Base-by-base conservation (phyloP, 2,329 filamentous ascomycete species). In the Aspergillus tamarii region DNA sequence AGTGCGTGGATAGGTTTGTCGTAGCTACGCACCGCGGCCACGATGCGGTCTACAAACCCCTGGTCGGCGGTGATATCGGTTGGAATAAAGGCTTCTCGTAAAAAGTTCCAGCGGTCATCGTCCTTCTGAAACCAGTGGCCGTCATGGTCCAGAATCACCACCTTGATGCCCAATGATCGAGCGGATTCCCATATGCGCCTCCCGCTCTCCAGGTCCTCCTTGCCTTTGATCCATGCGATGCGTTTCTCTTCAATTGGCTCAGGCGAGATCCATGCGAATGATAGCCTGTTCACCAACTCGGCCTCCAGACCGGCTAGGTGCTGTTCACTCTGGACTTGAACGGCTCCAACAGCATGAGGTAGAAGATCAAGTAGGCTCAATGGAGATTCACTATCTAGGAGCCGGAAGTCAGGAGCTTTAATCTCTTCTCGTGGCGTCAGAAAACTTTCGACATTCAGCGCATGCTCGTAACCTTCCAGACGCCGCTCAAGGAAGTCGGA, bases 401-500 rank as follows among this genome's bases (percentile, higher is more conserved):
- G 19, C 34, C 55, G 30, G 52, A 54, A 54, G 36, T n/a, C 39
- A 46, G 39, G 55, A 57, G 55, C 55, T 57, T 39, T 57, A n/a
- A 57, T 28, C 1, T 39, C 55, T 34, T 26, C 32, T 57, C 55
- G 26, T 12, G 55, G 55, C 12, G 12, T 39, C 55, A 57, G 26
- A 46, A 57, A 57, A n/a, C 55, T 28, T 57, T 41, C 39, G 26
- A 57, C 16, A 26, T 26, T 41, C 32, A 41, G n/a, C n/a, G 36
- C 55, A 45, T 46, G 26, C 55, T 46, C 36, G 12, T 41, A 39
- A 3, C 55, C 55, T 41, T 57, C 55, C 36, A 57, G 55, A 34
- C 55, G 55, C 16, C 36, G 55, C 55, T 57, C 55, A 26, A 57
- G 36, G 55, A 57, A 57, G 55, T 57, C 55, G 3, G 55, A 57